Conservation (phyloP, 2,329 filamentous ascomycete species). For the Malbranchea zuffiana region DNA sequence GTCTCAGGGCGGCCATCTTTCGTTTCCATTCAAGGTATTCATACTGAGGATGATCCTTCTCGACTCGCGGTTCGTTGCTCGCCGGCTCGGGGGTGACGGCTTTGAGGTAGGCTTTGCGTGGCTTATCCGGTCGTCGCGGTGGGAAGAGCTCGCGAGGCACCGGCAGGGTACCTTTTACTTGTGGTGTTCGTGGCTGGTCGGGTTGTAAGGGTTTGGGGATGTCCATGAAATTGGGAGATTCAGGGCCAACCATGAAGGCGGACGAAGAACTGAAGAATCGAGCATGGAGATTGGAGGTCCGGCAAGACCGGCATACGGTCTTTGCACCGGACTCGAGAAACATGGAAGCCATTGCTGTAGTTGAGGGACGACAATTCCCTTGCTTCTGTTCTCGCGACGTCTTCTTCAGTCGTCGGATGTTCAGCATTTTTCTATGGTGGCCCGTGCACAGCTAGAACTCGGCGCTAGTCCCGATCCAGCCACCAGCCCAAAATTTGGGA, state of each 20-base stretch:
- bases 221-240: conserved; percentile 79
- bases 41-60: conserved; percentile 32
- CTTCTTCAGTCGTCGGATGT: neutral
- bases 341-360: conserved; percentile 12
- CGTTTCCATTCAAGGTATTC: conserved; percentile 55
- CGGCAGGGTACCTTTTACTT: conserved; percentile 68
- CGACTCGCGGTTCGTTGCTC: conserved; percentile 20
- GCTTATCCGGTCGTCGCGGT: conserved; percentile 49
- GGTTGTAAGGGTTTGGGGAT: conserved; percentile 68
- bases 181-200: conserved; percentile 38
- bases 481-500: conserved; percentile 19
- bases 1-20: conserved; percentile 59
- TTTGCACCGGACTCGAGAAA: conserved; percentile 10
- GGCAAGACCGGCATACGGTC: conserved; percentile 28
- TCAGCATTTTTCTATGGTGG: conserved; percentile 10
- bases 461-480: conserved; percentile 10
- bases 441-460: conserved; percentile 13
- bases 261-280: conserved; percentile 32
- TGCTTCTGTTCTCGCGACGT: neutral
- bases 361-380: neutral
- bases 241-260: conserved; percentile 44
- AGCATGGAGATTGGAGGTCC: conserved; percentile 26
- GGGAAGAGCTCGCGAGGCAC: conserved; percentile 72
- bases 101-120: conserved; percentile 49
- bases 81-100: conserved; percentile 47